Evolutionary conservation across 805 yeast species (phyloP), one percentile per base, ranked within the genome.

Genomic region (Starmerella potacharoeniae): DNA sequence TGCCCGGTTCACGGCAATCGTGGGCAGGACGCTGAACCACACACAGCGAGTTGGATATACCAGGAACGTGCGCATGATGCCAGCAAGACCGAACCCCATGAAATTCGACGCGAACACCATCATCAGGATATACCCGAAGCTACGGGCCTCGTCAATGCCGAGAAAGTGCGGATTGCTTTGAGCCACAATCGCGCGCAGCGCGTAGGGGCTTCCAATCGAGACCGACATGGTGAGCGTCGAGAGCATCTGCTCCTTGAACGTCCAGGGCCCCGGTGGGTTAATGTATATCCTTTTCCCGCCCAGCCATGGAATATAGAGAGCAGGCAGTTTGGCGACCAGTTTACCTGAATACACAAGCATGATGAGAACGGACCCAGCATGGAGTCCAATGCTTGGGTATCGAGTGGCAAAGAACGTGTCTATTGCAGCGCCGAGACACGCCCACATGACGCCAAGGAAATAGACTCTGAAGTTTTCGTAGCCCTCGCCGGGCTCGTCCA

Each of bases 341-440:
- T 69, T 68, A 52, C 89, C 90, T 35, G 78, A 60, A 5, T 86
- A 86, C 66, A 73, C 80, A 2, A 84, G 74, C 61, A 83, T 69
- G 55, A 83, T 72, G 59, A 83, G 81, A 36, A 82, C 73, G 49
- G 80, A 83, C 44, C 75, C 72, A 22, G 79, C 69, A 33, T 77
- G 71, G 54, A 82, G 67, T 35, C 73, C 64, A 55, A 82, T 73
- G 5, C 76, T 63, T 6, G 88, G 87, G 58, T 73, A 69, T 62
- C 83, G 78, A 58, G 78, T 69, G 17, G 78, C 73, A 65, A 82
- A 82, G 63, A 81, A 77, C 52, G 78, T 73, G 66, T 79, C 80
- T 67, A 81, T 73, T 54, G 75, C 81, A 51, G 79, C 73, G 39
- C 83, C 84, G 47, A 79, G 68, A 16, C 77, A 66, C 4, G 79